Percentiles rank a stretch among this genome's conserved stretches.
Evolutionary conservation across 2,329 filamentous ascomycete species (phyloP).

Genomic region (Neobulgaria alba): DNA sequence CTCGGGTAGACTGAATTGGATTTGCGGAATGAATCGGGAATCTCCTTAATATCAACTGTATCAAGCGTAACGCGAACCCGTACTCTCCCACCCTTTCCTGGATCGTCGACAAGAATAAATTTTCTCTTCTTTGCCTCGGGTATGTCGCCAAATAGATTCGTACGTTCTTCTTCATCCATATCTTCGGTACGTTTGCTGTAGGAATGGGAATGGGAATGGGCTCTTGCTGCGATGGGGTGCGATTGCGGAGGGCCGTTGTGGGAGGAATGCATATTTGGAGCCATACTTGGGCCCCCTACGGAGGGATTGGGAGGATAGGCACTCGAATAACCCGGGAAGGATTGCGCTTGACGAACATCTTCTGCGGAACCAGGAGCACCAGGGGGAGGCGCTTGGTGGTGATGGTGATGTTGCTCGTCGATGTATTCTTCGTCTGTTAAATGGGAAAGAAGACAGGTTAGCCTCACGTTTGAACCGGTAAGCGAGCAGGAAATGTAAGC

Average conservation of each 20-base stretch:
- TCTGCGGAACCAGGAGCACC: slow-evolving; percentile 43
- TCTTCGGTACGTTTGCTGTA: slow-evolving; percentile 27
- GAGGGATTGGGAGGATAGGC: slow-evolving; percentile 53
- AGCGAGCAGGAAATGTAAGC: slow-evolving; percentile 13
- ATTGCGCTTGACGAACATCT: slow-evolving; percentile 65
- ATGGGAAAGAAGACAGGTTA: slow-evolving; percentile 21
- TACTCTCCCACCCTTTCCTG: slow-evolving; percentile 68
- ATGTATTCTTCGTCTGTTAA: slow-evolving; percentile 51
- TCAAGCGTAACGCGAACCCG: slow-evolving; percentile 91
- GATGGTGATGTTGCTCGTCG: slow-evolving; percentile 59
- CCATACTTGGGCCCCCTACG: slow-evolving; percentile 50
- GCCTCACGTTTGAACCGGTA: slow-evolving; percentile 26
- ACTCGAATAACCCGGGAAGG: slow-evolving; percentile 61
- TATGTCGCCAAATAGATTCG: slow-evolving; percentile 76
- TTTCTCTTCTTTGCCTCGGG: slow-evolving; percentile 89
- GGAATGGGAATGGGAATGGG: slow-evolving; percentile 10
- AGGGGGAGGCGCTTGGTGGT: slow-evolving; percentile 51
- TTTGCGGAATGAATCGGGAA: slow-evolving; percentile 90
- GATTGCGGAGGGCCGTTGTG: slow-evolving; percentile 40
- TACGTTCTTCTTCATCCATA: slow-evolving; percentile 41
- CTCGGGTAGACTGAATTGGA: slow-evolving; percentile 83
- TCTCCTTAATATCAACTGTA: slow-evolving; percentile 86
- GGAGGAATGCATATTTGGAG: slow-evolving; percentile 40
- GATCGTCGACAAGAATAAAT: slow-evolving; percentile 92
- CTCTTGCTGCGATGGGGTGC: slow-evolving; percentile 31